Conservation (phyloP, 2,329 filamentous ascomycete genomes). For the Knufia fluminis region DNA sequence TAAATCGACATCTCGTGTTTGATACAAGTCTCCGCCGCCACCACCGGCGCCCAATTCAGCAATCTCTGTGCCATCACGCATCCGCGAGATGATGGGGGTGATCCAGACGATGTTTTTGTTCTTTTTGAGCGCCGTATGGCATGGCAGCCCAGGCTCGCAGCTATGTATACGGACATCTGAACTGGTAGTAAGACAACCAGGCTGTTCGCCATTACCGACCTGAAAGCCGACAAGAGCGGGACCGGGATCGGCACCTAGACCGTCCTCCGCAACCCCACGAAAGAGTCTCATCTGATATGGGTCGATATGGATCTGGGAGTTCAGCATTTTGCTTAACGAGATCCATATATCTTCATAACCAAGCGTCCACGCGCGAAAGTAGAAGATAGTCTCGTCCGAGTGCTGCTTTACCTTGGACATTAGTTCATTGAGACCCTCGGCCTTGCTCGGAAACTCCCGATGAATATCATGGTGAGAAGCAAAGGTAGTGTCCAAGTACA, state of each 20-base stretch:
- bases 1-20: conserved; percentile 56
- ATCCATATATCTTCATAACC: conserved; percentile 91
- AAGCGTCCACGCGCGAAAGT: conserved; percentile 84
- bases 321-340: conserved; percentile 61
- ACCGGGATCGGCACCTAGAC: conserved; percentile 47
- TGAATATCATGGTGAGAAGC: conserved; percentile 43
- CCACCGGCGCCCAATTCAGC: conserved; percentile 69
- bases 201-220: conserved; percentile 60
- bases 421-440: conserved; percentile 66
- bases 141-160: conserved; percentile 61
- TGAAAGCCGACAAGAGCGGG: conserved; percentile 62
- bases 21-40: conserved; percentile 64
- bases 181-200: conserved; percentile 63
- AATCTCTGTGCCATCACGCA: conserved; percentile 52
- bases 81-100: conserved; percentile 63
- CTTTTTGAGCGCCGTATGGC: conserved; percentile 32
- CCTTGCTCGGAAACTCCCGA: conserved; percentile 52
- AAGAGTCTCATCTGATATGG: conserved; percentile 70
- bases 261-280: conserved; percentile 45
- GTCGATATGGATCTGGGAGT: conserved; percentile 70
- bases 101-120: conserved; percentile 59
- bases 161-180: conserved; percentile 64
- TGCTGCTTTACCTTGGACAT: conserved; percentile 59
- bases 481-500: conserved; percentile 88
- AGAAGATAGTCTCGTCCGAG: conserved; percentile 66